These are phyloP conservation scores for Neurospora africana DNA, from an alignment of 495 filamentous ascomycete genomes.

Conservation along the genomic window DNA sequence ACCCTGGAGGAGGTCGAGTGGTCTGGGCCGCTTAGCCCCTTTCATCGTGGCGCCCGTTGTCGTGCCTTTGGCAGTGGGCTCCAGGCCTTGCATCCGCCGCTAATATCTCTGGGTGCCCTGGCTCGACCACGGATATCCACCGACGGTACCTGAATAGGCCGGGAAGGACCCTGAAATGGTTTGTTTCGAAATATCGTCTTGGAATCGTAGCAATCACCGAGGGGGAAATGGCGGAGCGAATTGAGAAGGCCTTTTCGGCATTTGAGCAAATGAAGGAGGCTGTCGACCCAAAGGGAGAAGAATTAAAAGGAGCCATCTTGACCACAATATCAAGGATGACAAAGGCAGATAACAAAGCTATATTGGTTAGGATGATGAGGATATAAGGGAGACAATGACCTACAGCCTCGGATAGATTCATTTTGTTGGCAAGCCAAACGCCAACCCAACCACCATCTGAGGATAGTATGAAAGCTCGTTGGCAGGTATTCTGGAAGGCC, in stretches of 20 bases:
- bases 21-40: conserved; percentile 19
- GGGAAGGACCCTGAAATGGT: conserved; percentile 5
- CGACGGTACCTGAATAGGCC: not conserved
- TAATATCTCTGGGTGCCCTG: not conserved
- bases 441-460: not conserved
- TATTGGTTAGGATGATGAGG: not conserved
- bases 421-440: not conserved
- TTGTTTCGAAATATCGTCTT: conserved; percentile 20
- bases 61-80: not conserved
- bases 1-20: conserved; percentile 4
- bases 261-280: conserved; percentile 7
- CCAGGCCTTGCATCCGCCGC: not conserved
- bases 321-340: not conserved
- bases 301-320: conserved; percentile 5
- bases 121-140: conserved; percentile 1
- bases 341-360: not conserved
- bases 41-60: conserved; percentile 21
- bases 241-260: conserved; percentile 9
- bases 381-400: not conserved
- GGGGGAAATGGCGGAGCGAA: conserved; percentile 17
- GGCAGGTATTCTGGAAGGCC: not conserved
- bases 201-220: conserved; percentile 13
- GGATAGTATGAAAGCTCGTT: not conserved
- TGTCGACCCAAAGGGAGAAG: conserved; percentile 3
- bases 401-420: not conserved